phyloP scores from a whole-genome alignment of 495 filamentous ascomycete genomes.

The Aspergillus baeticus region DNA sequence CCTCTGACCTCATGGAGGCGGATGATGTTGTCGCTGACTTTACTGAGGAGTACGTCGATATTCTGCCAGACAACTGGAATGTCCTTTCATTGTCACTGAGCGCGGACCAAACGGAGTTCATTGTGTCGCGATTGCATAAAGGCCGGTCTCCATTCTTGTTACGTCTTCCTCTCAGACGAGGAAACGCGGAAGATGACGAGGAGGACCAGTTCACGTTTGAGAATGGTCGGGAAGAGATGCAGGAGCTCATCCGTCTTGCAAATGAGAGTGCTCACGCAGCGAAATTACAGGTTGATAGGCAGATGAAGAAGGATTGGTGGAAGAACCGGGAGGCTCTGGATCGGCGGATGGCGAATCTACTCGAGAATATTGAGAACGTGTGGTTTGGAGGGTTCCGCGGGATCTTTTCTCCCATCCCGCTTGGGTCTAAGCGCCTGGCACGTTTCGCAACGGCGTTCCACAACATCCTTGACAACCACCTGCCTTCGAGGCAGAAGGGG shows the following conservation, averaged over 20 bases:
- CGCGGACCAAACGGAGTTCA: constrained; percentile 76
- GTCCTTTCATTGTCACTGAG: constrained; percentile 82
- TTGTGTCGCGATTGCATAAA: constrained; percentile 72
- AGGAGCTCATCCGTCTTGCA: constrained; percentile 74
- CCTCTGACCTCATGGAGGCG: constrained; percentile 17
- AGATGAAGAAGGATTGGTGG: constrained; percentile 83
- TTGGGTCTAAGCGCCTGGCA: constrained; percentile 59
- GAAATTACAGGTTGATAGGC: constrained; percentile 55
- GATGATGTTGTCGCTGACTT: constrained; percentile 34
- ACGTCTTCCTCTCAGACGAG: constrained; percentile 76
- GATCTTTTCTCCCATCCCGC: constrained; percentile 74
- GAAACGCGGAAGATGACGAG: constrained; percentile 78
- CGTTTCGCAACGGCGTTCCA: constrained; percentile 77
- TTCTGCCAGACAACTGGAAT: constrained; percentile 80
- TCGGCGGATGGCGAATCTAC: constrained; percentile 68
- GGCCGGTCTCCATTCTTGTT: constrained; percentile 78
- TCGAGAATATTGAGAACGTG: constrained; percentile 81
- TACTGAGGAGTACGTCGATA: constrained; percentile 46
- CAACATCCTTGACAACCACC: constrained; percentile 76
- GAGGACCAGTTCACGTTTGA: constrained; percentile 82
- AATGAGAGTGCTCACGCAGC: constrained; percentile 81
- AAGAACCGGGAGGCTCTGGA: constrained; percentile 77
- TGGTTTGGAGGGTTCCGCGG: constrained; percentile 95
- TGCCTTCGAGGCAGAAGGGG: constrained; percentile 81
- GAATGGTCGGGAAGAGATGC: constrained; percentile 71